These are phyloP conservation scores for Colletotrichum agaves DNA, from an alignment of 2,329 filamentous ascomycete species.

Conservation along the genomic window DNA sequence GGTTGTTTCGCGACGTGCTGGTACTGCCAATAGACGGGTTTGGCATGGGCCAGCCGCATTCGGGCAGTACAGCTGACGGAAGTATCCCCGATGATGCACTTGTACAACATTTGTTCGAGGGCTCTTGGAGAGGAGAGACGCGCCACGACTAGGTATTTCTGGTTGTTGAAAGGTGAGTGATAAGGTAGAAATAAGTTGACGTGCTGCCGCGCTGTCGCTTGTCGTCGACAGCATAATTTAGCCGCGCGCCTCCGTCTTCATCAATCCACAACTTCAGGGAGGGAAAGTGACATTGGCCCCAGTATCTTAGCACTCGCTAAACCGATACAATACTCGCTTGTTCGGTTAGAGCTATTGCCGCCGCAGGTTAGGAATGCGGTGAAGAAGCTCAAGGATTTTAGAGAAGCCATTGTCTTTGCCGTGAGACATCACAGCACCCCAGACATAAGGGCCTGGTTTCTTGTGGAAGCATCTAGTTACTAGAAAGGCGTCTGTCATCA, in stretches of 20 bases:
- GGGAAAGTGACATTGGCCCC: no score
- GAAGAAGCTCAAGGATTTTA: no score
- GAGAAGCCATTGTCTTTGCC: no score
- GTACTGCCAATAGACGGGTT: conserved; percentile 44
- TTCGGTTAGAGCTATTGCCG: no score
- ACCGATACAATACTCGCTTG: no score
- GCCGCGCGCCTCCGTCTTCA: conserved; percentile 23
- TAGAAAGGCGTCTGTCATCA: no score
- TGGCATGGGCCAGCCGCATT: conserved; percentile 44
- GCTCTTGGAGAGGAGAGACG: conserved; percentile 9
- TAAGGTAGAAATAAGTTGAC: no score
- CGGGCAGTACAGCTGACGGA: conserved; percentile 44
- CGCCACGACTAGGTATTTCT: neutral
- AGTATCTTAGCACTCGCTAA: no score
- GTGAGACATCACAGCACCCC: no score
- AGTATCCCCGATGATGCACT: conserved; percentile 41
- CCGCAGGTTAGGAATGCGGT: no score
- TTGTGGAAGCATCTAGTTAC: no score
- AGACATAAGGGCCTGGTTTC: no score
- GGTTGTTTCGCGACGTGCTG: conserved; percentile 39
- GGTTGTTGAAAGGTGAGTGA: neutral
- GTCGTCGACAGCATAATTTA: conserved; percentile 15
- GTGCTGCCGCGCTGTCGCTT: neutral
- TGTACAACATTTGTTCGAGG: conserved; percentile 42
- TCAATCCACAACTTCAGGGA: neutral